Evolutionary conservation across 495 filamentous ascomycete species (phyloP).

Genomic region (Melanomma pulvis-pyrius): DNA sequence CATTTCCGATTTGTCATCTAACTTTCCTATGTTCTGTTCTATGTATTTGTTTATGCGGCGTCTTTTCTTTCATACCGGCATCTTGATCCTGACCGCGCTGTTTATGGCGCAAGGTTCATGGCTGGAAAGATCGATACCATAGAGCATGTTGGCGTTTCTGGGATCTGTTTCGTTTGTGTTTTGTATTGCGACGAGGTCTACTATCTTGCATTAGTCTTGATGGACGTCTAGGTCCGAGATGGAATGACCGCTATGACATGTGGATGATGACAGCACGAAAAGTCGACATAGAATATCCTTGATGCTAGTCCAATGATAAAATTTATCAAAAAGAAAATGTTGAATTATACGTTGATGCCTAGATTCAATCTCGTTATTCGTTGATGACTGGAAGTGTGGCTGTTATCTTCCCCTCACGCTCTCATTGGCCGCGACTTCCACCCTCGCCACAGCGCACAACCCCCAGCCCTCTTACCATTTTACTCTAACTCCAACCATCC

Average conservation of each 20-base stretch:
- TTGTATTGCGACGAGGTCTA: neutral
- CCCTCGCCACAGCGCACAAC: slow-evolving; percentile 5
- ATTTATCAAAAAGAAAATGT: no score
- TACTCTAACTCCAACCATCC: neutral
- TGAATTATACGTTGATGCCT: no score
- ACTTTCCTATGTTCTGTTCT: neutral
- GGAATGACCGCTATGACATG: neutral
- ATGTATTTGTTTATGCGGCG: neutral
- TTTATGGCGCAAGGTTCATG: neutral
- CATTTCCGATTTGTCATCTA: neutral
- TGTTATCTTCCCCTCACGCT: neutral
- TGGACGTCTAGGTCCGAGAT: neutral
- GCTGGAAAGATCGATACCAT: slow-evolving; percentile 7
- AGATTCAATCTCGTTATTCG: no score
- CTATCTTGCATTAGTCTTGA: neutral
- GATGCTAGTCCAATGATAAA: no score
- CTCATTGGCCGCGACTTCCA: neutral
- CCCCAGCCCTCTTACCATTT: neutral
- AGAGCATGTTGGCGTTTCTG: slow-evolving; percentile 16
- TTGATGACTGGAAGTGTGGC: no score
- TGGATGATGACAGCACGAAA: neutral
- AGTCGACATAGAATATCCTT: no score
- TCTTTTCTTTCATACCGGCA: neutral
- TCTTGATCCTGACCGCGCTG: neutral
- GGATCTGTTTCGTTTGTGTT: neutral